Evolutionary conservation across 1,139 yeast genomes (phyloP).

Genomic region (Sugiyamaella pinicola): DNA sequence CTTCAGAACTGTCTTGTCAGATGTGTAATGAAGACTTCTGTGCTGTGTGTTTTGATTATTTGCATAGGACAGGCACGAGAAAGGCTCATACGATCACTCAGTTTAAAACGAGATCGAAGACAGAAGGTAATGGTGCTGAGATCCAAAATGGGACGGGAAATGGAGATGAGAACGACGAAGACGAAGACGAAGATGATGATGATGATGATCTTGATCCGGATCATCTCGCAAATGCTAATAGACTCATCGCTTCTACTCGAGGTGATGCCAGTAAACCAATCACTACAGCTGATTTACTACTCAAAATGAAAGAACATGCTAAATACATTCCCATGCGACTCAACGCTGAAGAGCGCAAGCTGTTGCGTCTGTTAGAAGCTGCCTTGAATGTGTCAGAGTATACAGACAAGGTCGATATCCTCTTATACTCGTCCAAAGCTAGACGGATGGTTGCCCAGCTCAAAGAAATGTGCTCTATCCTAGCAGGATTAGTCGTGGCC

Average conservation of each 20-base stretch:
- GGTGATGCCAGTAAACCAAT: constrained; percentile 29
- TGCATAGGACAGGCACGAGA: constrained; percentile 64
- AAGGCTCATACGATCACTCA: constrained; percentile 39
- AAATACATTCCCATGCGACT: constrained; percentile 66
- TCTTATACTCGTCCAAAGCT: constrained; percentile 62
- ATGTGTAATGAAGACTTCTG: constrained; percentile 68
- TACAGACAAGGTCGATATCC: constrained; percentile 70
- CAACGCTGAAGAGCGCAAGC: constrained; percentile 64
- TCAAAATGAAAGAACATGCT: constrained; percentile 50
- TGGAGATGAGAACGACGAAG: constrained; percentile 28
- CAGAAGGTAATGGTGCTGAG: neutral
- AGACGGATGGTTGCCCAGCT: constrained; percentile 68
- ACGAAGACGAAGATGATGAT: constrained; percentile 14
- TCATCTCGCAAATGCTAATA: constrained; percentile 26
- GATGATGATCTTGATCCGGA: neutral
- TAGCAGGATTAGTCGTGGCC: constrained; percentile 74
- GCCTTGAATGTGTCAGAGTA: constrained; percentile 74
- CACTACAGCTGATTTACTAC: constrained; percentile 34
- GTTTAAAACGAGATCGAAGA: constrained; percentile 33
- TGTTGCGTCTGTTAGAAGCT: constrained; percentile 63
- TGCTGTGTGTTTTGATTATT: constrained; percentile 62
- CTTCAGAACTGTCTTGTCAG: constrained; percentile 57
- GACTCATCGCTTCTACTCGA: constrained; percentile 33
- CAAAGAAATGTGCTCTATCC: constrained; percentile 70
- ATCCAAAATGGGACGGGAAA: constrained; percentile 25